A percentile compares a stretch with the other conserved stretches of the same genome.
These are phyloP conservation scores for Russula brevipes DNA, from an alignment of 768 basidiomycete species.

Conservation along the genomic window DNA sequence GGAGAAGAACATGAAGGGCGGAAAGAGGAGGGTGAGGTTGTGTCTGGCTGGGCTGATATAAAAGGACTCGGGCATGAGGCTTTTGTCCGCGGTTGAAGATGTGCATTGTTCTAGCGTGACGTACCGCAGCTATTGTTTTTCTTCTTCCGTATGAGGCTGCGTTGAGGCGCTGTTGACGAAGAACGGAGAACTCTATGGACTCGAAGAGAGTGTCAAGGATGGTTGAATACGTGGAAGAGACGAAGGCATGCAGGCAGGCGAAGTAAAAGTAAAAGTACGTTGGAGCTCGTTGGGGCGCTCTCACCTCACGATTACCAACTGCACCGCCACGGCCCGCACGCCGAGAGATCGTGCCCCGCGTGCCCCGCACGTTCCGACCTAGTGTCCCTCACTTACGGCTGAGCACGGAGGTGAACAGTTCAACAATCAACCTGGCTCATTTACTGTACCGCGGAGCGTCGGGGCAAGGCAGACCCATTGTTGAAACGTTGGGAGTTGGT, in stretches of 20 bases:
- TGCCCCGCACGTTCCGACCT: too few species aligned
- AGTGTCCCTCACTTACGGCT: too few species aligned
- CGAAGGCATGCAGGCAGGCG: slow-evolving; percentile 5
- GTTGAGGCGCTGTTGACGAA: background rate
- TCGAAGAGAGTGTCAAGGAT: background rate
- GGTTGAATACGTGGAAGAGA: background rate
- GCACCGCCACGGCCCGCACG: too few species aligned
- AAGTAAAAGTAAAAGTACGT: background rate
- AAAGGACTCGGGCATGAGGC: slow-evolving; percentile 16
- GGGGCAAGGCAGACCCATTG: too few species aligned
- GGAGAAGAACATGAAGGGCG: slow-evolving; percentile 52
- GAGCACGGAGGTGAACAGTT: too few species aligned
- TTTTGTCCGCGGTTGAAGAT: slow-evolving; percentile 14
- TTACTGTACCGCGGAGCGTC: too few species aligned
- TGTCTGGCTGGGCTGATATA: slow-evolving; percentile 18
- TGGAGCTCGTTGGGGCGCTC: too few species aligned
- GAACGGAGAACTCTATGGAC: background rate
- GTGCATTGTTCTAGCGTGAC: slow-evolving; percentile 24
- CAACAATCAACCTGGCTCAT: too few species aligned
- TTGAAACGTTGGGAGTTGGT: background rate
- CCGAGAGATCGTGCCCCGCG: too few species aligned
- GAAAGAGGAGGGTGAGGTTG: background rate
- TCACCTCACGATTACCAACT: too few species aligned
- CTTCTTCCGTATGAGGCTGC: slow-evolving; percentile 8
- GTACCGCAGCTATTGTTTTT: slow-evolving; percentile 19